Evolutionary conservation across 345 rosid species (phyloP), one percentile per base, ranked within the genome.

Genomic region (Syzygium jambos): DNA sequence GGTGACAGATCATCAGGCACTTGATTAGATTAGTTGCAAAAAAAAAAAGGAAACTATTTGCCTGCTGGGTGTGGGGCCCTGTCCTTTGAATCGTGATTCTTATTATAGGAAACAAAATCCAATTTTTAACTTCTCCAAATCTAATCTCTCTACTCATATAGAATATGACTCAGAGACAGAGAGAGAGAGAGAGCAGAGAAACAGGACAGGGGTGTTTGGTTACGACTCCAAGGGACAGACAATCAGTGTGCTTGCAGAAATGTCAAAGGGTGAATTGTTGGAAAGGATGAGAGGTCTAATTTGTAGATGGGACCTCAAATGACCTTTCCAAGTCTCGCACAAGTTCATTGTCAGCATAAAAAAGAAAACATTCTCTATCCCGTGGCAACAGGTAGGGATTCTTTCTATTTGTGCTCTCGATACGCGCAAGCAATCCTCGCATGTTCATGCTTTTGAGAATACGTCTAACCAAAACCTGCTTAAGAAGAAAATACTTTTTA

Each of bases 1-100:
- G 87, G 86, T 34, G 93, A 92, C 93, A 90, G 89, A 87, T 90
- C 87, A 91, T 90, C 92, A 73, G 90, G 89, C 86, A 83, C 88
- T 63, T 41, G 86, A 85, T 88, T 57, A 61, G 46, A 78, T 85
- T 87, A 84, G 77, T 46, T 23, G 25, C 22, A 51, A 21, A 68
- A 55, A 21, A 68, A 55, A 21, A 46, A 46, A 41, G 19, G 7
- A 43, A 41, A 85, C n/a, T 21, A 85, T 56, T 56, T 34, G 30
- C 80, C 2, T 38, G 49, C 80, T 21, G 80, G 80, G 80, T 1
- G 27, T 19, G 63, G 77, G 34, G 61, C 30, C 78, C 17, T 59
- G 22, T 52, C 61, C 34, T 87, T 77, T 56, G 51, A 49, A 38
- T 87, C 83, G 46, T 43, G 46, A 73, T 41, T 19, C 19, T 73